phyloP scores from a whole-genome alignment of 768 basidiomycete genomes.

The Kwoniella shandongensis region DNA sequence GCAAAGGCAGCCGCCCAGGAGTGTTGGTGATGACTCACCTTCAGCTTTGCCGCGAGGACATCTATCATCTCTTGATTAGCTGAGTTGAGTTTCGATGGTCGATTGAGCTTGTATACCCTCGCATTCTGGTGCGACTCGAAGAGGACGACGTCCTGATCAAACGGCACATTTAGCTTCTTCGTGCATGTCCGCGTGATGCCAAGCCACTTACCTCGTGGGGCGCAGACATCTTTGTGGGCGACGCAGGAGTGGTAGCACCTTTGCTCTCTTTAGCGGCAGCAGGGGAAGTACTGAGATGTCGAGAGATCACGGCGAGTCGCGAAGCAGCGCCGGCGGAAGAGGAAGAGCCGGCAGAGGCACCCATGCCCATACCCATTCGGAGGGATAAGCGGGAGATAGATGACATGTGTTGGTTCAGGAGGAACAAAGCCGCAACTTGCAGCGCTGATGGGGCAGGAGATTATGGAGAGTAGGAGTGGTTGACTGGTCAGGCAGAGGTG shows the following conservation, averaged over 20 bases:
- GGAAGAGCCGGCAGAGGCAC: constrained; percentile 14
- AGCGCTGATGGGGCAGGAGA: too few relatives aligned
- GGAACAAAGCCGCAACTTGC: too few relatives aligned
- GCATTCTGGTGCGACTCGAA: constrained; percentile 38
- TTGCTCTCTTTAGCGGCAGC: too few relatives aligned
- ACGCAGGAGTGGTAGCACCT: constrained; percentile 7
- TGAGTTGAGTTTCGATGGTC: constrained; percentile 76
- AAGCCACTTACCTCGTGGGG: constrained; percentile 19
- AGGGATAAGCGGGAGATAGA: constrained; percentile 20
- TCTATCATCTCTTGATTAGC: constrained; percentile 76
- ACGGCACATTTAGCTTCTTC: neutral
- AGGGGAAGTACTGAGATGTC: constrained; percentile 29
- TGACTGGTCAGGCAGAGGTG: too few relatives aligned
- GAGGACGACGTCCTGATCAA: constrained; percentile 27
- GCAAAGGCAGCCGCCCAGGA: too few relatives aligned
- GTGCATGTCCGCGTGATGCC: too few relatives aligned
- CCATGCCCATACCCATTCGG: constrained; percentile 34
- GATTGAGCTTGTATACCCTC: constrained; percentile 75
- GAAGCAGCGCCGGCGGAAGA: constrained; percentile 6
- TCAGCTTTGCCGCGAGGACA: constrained; percentile 68
- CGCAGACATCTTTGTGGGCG: constrained; percentile 15
- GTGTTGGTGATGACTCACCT: constrained; percentile 67
- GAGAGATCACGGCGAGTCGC: constrained; percentile 25
- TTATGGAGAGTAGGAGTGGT: too few relatives aligned
- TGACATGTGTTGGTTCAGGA: constrained; percentile 23